Evolutionary conservation across 345 rosid species (phyloP), one percentile per base, ranked within the genome.

Genomic region (Luvunga scandens): DNA sequence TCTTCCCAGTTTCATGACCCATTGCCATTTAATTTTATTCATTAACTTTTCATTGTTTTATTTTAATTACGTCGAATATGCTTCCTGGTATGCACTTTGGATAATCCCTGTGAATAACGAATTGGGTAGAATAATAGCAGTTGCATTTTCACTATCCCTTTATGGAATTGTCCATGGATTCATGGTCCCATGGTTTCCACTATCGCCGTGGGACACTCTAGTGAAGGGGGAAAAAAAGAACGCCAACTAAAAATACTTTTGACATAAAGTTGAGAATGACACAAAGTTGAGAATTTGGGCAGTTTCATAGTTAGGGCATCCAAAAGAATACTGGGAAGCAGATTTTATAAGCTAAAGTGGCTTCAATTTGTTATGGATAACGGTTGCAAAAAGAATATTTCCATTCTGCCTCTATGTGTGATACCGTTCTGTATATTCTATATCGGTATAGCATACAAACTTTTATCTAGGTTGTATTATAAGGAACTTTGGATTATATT

Each of bases 101-200:
- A 19, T 27, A n/a, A 19, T 38, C 36, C 56, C 62, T 18, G 31
- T 2, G 65, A 31, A 18, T n/a, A 56, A 7, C n/a, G 71, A 53
- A 39, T 14, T 24, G 33, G 33, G 62, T 25, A 22, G 19, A 14
- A 24, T 34, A 67, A 21, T 33, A 38, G 71, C 42, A 6, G 22
- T 5, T 21, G 27, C 33, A 53, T 16, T 9, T 67, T 38, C 36
- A 28, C 61, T 27, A 62, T 69, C 72, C 39, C 13, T n/a, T 16
- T 18, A 0, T 31, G 61, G 72, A 70, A 63, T 34, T n/a, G 70
- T 34, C 70, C 27, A n/a, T 38, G 13, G 78, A 48, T 72, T 66
- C 73, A 25, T 73, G 77, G 81, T 57, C 77, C 77, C 66, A 27
- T 36, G 34, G n/a, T 62, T 64, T 66, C 73, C 22, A 22, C 38